Conservation (phyloP, 148 eudicot genomes). For the Amaranthus hypochondriacus region DNA sequence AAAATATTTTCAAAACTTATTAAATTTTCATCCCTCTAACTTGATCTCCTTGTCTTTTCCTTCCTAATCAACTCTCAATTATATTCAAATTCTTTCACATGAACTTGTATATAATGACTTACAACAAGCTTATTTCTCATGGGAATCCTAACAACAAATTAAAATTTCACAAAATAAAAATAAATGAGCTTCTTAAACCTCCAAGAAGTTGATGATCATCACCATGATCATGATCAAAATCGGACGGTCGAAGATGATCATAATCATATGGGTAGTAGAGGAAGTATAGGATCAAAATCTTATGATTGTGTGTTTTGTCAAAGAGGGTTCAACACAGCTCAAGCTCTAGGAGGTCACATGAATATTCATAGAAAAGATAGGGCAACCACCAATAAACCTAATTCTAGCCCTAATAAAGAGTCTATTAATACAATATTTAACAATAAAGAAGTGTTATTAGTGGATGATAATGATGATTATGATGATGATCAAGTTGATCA, state of each 20-base stretch:
- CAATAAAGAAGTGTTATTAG: slow-evolving; percentile 24
- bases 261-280: slow-evolving; percentile 10
- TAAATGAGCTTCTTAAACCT: slow-evolving; percentile 27
- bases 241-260: neutral
- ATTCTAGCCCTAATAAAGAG: neutral
- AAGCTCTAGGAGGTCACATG: slow-evolving; percentile 70
- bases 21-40: neutral
- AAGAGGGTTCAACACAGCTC: slow-evolving; percentile 61
- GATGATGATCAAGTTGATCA: slow-evolving; percentile 20
- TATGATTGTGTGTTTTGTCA: slow-evolving; percentile 58
- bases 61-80: slow-evolving; percentile 1
- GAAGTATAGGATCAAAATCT: slow-evolving; percentile 15
- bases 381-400: slow-evolving; percentile 10
- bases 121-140: slow-evolving; percentile 2
- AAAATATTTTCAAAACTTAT: neutral
- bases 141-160: neutral
- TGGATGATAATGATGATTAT: slow-evolving; percentile 1
- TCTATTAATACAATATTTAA: slow-evolving; percentile 1
- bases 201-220: slow-evolving; percentile 23
- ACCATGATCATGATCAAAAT: slow-evolving; percentile 10
- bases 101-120: slow-evolving; percentile 8
- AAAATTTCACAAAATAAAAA: neutral
- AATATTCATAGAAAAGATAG: slow-evolving; percentile 61
- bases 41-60: slow-evolving; percentile 6
- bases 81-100: slow-evolving; percentile 3